Percentiles rank a stretch among this genome's conserved stretches.
phyloP scores from a whole-genome alignment of 2,329 filamentous ascomycete species.

The Knufia petricola region DNA sequence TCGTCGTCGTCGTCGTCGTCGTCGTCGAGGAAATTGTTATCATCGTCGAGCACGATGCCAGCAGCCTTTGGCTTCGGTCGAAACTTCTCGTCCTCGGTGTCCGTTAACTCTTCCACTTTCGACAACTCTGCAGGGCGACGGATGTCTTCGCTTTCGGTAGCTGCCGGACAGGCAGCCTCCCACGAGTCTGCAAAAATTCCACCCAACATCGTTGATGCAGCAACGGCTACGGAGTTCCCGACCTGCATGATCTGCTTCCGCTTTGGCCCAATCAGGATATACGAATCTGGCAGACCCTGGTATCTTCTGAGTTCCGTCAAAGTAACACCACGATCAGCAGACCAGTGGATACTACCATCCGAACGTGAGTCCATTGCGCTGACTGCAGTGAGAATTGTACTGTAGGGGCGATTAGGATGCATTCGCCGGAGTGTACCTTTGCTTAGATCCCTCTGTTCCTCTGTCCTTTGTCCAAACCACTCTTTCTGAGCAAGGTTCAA shows the following conservation, averaged over 20 bases:
- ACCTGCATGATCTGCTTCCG: conserved; percentile 54
- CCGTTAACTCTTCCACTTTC: neutral
- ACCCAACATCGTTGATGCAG: conserved; percentile 58
- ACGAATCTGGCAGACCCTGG: conserved; percentile 61
- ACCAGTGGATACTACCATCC: conserved; percentile 48
- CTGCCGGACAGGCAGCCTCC: too few relatives aligned
- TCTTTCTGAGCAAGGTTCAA: conserved; percentile 23
- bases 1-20: neutral
- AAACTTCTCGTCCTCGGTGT: neutral
- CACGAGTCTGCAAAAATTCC: conserved; percentile 65
- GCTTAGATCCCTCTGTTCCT: conserved; percentile 15
- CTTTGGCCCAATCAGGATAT: conserved; percentile 54
- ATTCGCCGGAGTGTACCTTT: conserved; percentile 22
- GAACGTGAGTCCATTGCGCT: conserved; percentile 47
- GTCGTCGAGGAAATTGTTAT: neutral
- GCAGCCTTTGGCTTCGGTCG: neutral
- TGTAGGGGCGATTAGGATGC: conserved; percentile 44
- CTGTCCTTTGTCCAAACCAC: conserved; percentile 19
- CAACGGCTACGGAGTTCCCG: conserved; percentile 67
- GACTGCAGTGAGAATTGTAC: conserved; percentile 52
- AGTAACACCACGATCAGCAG: conserved; percentile 50
- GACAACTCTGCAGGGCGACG: neutral
- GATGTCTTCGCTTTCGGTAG: too few relatives aligned
- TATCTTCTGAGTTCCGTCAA: conserved; percentile 59
- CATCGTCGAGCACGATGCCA: neutral